Evolutionary conservation across 1,284 basidiomycete species (phyloP), one percentile per base, ranked within the genome.

Genomic region (Pisolithus thermaeus): DNA sequence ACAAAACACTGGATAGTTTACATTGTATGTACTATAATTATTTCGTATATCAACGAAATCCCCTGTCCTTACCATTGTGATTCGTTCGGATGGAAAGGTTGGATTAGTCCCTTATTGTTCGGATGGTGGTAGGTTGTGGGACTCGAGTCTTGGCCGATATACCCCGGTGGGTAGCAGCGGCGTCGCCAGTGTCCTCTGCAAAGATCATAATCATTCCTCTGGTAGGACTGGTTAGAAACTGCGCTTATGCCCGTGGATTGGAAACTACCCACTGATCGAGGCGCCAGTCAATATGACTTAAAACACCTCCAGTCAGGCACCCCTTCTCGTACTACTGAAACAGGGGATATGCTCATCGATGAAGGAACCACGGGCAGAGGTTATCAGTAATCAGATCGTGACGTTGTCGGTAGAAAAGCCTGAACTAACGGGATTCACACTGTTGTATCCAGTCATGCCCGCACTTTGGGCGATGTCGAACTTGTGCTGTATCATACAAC

Each of bases 341-440:
- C 9, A 16, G 16, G 30, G 20, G n/a, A 18, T 14, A 43, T 20
- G 37, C 48, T 18, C 50, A 63, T 56, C 58, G 54, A 47, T 59
- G 54, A 11, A 60, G 45, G 38, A 61, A 54, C 58, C 54, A 62
- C 9, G 59, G 62, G 18, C 55, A 62, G 25, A 64, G 51, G 48
- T 65, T 66, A 50, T 63, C 57, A 1, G 65, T 66, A 65, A 73
- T 16, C 73, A 63, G 53, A 74, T 67, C 1, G 70, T 73, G 8
- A 70, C 67, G 49, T 69, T 72, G 49, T 71, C 69, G 1, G 55
- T 58, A 1, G 56, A 41, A 7, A 43, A 46, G 23, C 68, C 69
- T 7, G 59, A 61, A 16, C 36, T 59, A 16, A 63, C 51, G 36
- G 74, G 73, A 52, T 74, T 70, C 12, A 46, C 63, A 46, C 66